Base-by-base conservation (phyloP, 768 basidiomycete species). In the Tulasnella sp. region DNA sequence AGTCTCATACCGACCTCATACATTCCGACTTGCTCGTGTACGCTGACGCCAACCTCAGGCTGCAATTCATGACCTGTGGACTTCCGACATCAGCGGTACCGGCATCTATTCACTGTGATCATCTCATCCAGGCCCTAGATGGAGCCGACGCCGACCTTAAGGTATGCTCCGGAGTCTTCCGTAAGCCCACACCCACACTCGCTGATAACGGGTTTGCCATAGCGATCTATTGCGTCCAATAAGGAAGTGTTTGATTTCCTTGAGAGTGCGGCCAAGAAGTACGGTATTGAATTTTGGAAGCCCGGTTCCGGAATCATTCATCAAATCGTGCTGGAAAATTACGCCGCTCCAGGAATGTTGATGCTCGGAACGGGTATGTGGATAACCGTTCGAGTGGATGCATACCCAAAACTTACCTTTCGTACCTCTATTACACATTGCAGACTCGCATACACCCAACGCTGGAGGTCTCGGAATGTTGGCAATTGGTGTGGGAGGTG, bases 31-130 rank as follows among this genome's bases (percentile, higher is more conserved):
- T 39, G 37, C 14, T 44, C 40, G 44, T 75, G 44, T 35, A 36
- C 37, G n/a, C 59, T 26, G 76, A 62, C 22, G 77, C n/a, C n/a
- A n/a, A n/a, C n/a, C n/a, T 29, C 69, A 89, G 95, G 73, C 81
- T 99, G 73, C 97, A 99, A 81, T 99, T 98, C 81, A 98, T 97
- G 93, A 96, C 95, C 68, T 95, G 95, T 72, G 94, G 93, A 22
- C 86, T 97, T 68, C 81, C 87, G 32, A 85, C 85, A 74, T 91
- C 90, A 77, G 91, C 92, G 17, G 96, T 98, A 1, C 83, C 83
- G 1, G 80, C 82, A 6, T 81, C 81, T 75, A 97, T 99, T 75
- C 97, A 99, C 80, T 99, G 97, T 77, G 97, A 99, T 78, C 97
- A 99, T 81, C 85, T 99, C 62, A 98, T 99, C 72, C 94, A 95